A percentile compares a stretch with the other conserved stretches of the same genome.
These are phyloP conservation scores for Nissolia schottii DNA, from an alignment of 306 rosid genomes.

Conservation along the genomic window DNA sequence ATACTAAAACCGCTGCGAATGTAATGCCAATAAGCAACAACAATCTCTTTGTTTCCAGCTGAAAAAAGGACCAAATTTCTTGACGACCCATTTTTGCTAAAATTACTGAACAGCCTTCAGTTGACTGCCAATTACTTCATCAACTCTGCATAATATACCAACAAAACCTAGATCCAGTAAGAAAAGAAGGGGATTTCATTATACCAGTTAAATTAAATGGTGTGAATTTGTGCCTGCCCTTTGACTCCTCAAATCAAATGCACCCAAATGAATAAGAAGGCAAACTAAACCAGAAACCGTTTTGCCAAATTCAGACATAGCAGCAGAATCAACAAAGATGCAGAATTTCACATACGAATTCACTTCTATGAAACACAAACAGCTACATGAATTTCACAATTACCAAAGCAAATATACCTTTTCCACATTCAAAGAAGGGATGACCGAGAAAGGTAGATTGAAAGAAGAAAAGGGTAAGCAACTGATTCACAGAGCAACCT, in stretches of 20 bases:
- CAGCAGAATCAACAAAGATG: not conserved
- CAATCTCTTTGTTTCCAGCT: conserved; percentile 45
- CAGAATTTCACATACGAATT: not conserved
- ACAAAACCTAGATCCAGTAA: conserved; percentile 21
- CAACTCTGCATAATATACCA: conserved; percentile 39
- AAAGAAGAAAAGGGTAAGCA: not conserved
- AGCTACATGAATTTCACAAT: not conserved
- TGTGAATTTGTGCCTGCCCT: not conserved
- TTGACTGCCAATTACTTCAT: conserved; percentile 30
- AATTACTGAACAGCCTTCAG: conserved; percentile 3
- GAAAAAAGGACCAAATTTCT: conserved; percentile 37
- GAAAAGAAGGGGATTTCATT: not conserved
- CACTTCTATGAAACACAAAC: not conserved
- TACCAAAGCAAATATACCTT: not conserved
- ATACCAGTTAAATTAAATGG: not conserved
- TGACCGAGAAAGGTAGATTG: not conserved
- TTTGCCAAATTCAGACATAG: conserved; percentile 9
- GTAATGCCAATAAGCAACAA: conserved; percentile 46
- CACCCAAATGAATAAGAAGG: not conserved
- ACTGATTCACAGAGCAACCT: not conserved
- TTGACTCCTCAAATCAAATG: conserved; percentile 5
- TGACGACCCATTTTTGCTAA: conserved; percentile 61
- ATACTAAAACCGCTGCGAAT: conserved; percentile 45
- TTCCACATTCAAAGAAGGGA: not conserved
- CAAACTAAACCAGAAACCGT: not conserved